Percentiles rank a stretch among this genome's conserved stretches.
Conservation (phyloP, 495 filamentous ascomycete genomes). For the Penicillium lagena region DNA sequence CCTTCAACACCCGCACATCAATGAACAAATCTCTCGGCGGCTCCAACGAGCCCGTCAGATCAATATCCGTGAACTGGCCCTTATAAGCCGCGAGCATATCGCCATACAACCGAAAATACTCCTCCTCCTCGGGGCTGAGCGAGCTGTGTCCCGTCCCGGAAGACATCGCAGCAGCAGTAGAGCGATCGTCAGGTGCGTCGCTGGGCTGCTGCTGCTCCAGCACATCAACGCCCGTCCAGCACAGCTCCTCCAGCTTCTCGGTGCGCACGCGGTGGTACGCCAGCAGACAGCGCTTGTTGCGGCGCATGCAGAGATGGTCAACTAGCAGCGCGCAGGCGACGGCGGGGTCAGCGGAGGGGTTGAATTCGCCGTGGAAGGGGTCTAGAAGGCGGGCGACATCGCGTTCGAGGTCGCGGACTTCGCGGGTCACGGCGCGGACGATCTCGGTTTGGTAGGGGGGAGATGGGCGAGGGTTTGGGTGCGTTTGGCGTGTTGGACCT, state of each 20-base stretch:
- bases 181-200: constrained; percentile 13
- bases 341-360: constrained; percentile 76
- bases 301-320: constrained; percentile 88
- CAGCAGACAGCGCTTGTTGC: constrained; percentile 93
- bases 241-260: constrained; percentile 89
- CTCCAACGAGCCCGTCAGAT: constrained; percentile 90
- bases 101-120: constrained; percentile 85
- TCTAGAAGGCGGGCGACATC: constrained; percentile 76
- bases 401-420: constrained; percentile 91
- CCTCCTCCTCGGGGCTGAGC: constrained; percentile 94
- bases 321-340: constrained; percentile 84
- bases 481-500: constrained; percentile 97
- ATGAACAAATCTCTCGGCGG: constrained; percentile 95
- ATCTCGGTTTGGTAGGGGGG: constrained; percentile 88
- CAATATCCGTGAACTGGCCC: constrained; percentile 97
- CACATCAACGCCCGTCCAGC: constrained; percentile 84
- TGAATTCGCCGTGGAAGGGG: constrained; percentile 77
- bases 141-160: constrained; percentile 54
- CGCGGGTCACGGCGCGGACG: constrained; percentile 77
- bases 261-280: constrained; percentile 88
- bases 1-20: constrained; percentile 92
- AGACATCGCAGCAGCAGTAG: constrained; percentile 19
- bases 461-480: constrained; percentile 84
- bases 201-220: constrained; percentile 50
- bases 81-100: constrained; percentile 95